Evolutionary conservation across 495 filamentous ascomycete species (phyloP), one percentile per base, ranked within the genome.

Genomic region (Tuber umbilicatum): DNA sequence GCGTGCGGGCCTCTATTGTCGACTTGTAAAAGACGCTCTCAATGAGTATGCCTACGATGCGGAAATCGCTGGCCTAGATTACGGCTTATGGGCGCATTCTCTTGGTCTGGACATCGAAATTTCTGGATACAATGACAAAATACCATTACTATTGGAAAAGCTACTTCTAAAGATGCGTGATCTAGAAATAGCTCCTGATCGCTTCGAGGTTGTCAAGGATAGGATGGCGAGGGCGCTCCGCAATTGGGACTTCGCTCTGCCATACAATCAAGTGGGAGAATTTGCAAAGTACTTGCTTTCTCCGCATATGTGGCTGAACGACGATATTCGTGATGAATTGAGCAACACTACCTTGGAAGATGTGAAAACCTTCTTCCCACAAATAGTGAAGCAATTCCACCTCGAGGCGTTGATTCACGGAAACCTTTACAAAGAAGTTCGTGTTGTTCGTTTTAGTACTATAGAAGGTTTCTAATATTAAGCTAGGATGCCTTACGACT

Each of bases 11-110:
- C 84, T 99, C 39, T 97, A 93, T 82, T 92, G 91, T 37, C 93
- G 96, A 77, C 86, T 97, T 37, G 92, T 98, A 35, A 87, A 91
- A 72, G 95, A 99, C 84, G 92, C 92, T 5, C 84, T 99, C 68
- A 92, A 91, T 70, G 96, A 98, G 82, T 99, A 97, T 84, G 91
- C 94, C 6, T 99, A 99, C 78, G 94, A 97, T 82, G 95, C 95
- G 23, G 95, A 98, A 81, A 89, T 98, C 76, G 91, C 95, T 41
- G 95, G 95, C 1, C 83, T 99, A 70, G 90, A 93, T 70, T 99
- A 98, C 83, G 88, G 89, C 67, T 87, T 98, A 2, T 85, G 86
- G 16, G 87, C 88, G 31, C 91, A 91, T 78, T 87, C 87, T 2
- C 84, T 90, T 70, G 96, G 96, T 0, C 80, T 98, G 38, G 90